Evolutionary conservation across 2,329 filamentous ascomycete species (phyloP).

Genomic region (Botrytis cinerea): DNA sequence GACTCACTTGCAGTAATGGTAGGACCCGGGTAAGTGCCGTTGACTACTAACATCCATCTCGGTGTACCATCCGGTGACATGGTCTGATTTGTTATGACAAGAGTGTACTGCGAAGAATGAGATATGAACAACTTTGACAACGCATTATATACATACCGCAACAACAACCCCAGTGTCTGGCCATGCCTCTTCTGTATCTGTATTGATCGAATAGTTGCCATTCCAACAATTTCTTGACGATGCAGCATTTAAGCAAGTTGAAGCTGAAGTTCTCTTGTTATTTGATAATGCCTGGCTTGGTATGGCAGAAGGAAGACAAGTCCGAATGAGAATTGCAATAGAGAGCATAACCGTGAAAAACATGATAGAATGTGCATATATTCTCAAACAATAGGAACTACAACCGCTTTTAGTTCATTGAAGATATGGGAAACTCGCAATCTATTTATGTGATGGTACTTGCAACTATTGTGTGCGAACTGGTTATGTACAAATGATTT

Average conservation of each 20-base stretch:
- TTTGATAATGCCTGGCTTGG: background rate
- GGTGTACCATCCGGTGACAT: background rate
- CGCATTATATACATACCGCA: background rate
- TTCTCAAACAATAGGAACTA: background rate
- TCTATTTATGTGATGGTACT: background rate
- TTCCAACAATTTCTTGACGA: background rate
- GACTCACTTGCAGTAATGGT: background rate
- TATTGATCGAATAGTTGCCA: background rate
- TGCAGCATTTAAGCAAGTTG: background rate
- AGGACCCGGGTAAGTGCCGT: background rate
- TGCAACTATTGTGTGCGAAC: background rate
- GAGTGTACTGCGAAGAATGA: background rate
- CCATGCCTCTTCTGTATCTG: background rate
- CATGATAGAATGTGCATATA: background rate
- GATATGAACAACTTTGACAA: background rate
- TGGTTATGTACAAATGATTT: background rate
- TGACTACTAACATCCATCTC: background rate
- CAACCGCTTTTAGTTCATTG: background rate
- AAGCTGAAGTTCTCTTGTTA: background rate
- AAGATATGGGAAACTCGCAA: background rate
- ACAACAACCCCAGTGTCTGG: background rate
- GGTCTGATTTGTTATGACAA: background rate
- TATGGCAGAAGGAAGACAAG: background rate
- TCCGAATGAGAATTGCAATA: background rate
- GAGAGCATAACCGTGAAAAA: background rate